These are phyloP conservation scores for Ampelomyces quisqualis DNA, from an alignment of 2,329 filamentous ascomycete species.

Conservation along the genomic window DNA sequence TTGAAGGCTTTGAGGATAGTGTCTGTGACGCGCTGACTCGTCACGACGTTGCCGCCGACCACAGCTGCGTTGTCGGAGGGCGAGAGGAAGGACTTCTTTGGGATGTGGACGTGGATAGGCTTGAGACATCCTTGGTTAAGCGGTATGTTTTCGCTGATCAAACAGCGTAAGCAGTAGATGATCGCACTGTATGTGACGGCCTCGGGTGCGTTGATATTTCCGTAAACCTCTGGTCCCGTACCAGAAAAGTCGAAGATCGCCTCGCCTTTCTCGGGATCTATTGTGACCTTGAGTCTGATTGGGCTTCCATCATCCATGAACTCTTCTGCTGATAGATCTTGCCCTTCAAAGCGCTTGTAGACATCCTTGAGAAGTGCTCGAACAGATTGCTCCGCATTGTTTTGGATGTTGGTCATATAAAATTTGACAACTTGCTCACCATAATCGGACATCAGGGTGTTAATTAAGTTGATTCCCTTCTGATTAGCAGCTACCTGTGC, in stretches of 20 bases:
- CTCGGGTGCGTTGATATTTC: constrained; percentile 77
- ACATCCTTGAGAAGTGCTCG: constrained; percentile 71
- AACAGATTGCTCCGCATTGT: constrained; percentile 76
- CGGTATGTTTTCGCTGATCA: constrained; percentile 80
- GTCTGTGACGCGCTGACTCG: constrained; percentile 75
- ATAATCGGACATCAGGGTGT: constrained; percentile 73
- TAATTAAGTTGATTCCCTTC: constrained; percentile 78
- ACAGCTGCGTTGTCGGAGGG: constrained; percentile 77
- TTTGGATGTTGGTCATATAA: constrained; percentile 81
- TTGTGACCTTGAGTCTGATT: constrained; percentile 72
- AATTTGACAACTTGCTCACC: constrained; percentile 74
- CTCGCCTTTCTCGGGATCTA: constrained; percentile 71
- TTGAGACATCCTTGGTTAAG: constrained; percentile 82
- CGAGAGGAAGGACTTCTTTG: constrained; percentile 69
- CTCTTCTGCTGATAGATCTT: constrained; percentile 72
- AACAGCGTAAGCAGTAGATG: constrained; percentile 79
- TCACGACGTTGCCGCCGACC: constrained; percentile 80
- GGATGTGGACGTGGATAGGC: constrained; percentile 73
- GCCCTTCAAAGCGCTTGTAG: constrained; percentile 66
- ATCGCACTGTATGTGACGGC: constrained; percentile 82
- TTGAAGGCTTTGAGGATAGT: constrained; percentile 79
- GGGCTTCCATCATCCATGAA: constrained; percentile 87
- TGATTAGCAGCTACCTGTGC: constrained; percentile 86
- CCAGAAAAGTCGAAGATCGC: constrained; percentile 78
- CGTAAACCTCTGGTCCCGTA: constrained; percentile 77